Evolutionary conservation across 2,329 filamentous ascomycete genomes (phyloP).

Genomic region (Zarea fungicola): DNA sequence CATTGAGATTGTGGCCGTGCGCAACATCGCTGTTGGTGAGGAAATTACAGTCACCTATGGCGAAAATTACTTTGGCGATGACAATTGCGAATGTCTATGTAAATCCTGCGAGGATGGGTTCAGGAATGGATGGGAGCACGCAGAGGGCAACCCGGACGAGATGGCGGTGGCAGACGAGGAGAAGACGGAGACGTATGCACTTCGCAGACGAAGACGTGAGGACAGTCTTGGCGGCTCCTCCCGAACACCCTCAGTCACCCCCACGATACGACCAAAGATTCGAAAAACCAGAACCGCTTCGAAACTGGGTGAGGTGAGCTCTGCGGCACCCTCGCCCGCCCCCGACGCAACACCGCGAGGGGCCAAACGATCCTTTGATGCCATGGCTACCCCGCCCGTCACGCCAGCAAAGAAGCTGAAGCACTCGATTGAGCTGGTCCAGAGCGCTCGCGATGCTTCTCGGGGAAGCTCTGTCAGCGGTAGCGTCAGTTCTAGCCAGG

Average conservation of each 20-base stretch:
- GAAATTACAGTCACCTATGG: slow-evolving; percentile 97
- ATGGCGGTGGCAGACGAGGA: slow-evolving; percentile 50
- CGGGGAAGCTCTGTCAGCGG: slow-evolving; percentile 33
- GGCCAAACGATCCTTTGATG: slow-evolving; percentile 37
- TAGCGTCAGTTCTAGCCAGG: slow-evolving; percentile 23
- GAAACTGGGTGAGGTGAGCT: slow-evolving; percentile 29
- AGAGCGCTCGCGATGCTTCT: slow-evolving; percentile 27
- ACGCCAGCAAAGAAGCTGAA: slow-evolving; percentile 51
- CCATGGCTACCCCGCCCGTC: slow-evolving; percentile 48
- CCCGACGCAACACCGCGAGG: slow-evolving; percentile 23
- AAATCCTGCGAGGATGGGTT: slow-evolving; percentile 71
- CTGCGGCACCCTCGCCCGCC: slow-evolving; percentile 23
- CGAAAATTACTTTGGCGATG: slow-evolving; percentile 89
- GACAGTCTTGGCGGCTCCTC: slow-evolving; percentile 46
- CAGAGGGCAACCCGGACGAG: slow-evolving; percentile 36
- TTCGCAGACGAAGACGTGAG: slow-evolving; percentile 50
- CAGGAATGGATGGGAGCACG: slow-evolving; percentile 76
- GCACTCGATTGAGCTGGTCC: slow-evolving; percentile 22
- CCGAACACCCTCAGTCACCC: slow-evolving; percentile 52
- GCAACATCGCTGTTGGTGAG: slow-evolving; percentile 78
- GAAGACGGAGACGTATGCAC: slow-evolving; percentile 44
- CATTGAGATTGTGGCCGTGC: slow-evolving; percentile 83
- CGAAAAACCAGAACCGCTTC: slow-evolving; percentile 29
- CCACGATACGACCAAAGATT: slow-evolving; percentile 49
- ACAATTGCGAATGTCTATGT: slow-evolving; percentile 94